Evolutionary conservation across 2,329 filamentous ascomycete species (phyloP).

Genomic region (Cladosporium halotolerans): DNA sequence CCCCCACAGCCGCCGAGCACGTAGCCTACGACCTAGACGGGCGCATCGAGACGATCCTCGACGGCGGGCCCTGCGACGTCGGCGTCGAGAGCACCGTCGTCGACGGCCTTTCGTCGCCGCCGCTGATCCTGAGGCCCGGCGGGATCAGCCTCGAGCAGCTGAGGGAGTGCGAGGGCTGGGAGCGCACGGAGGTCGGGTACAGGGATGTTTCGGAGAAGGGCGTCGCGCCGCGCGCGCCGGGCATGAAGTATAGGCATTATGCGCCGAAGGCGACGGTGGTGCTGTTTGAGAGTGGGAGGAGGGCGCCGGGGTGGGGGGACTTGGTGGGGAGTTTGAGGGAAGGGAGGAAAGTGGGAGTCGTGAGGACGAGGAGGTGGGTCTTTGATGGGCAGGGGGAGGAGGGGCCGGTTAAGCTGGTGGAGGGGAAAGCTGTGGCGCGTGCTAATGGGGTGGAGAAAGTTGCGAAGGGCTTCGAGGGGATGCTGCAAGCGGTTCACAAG

Average conservation of each 20-base stretch:
- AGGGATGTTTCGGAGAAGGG: conserved; percentile 64
- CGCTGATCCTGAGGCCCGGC: conserved; percentile 76
- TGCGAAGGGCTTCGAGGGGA: conserved; percentile 21
- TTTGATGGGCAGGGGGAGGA: conserved; percentile 7
- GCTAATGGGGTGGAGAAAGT: conserved; percentile 19
- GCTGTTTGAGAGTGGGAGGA: conserved; percentile 56
- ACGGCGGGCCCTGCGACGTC: conserved; percentile 79
- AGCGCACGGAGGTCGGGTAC: conserved; percentile 69
- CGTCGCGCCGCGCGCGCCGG: conserved; percentile 71
- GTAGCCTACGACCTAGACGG: conserved; percentile 79
- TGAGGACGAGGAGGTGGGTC: conserved; percentile 33
- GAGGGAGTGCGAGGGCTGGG: conserved; percentile 70
- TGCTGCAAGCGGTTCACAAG: conserved; percentile 16
- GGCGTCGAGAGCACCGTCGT: conserved; percentile 97
- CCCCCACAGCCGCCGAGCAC: conserved; percentile 83
- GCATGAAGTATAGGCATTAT: conserved; percentile 99
- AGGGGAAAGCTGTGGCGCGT: background rate
- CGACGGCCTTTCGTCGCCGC: conserved; percentile 76
- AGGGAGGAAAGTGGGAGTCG: conserved; percentile 33
- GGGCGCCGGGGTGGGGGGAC: conserved; percentile 25
- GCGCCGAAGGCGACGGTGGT: conserved; percentile 77
- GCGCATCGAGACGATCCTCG: conserved; percentile 77
- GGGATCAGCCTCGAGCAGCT: conserved; percentile 80
- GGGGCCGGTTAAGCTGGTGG: background rate
- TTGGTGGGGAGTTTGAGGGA: conserved; percentile 24